Conservation (phyloP, 495 filamentous ascomycete genomes). For the Margaritispora aquatica region DNA sequence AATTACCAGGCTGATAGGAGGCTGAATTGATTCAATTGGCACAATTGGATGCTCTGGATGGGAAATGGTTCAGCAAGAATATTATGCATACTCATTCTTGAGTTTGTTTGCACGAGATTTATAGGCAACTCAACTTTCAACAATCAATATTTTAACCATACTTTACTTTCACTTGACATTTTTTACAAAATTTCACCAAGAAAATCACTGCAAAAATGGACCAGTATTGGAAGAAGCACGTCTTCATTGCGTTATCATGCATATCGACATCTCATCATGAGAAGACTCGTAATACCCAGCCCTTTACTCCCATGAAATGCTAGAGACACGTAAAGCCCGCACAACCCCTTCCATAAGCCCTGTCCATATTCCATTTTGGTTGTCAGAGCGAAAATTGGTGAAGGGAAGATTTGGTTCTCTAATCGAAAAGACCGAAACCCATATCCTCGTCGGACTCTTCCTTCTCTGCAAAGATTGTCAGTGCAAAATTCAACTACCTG, state of each 20-base stretch:
- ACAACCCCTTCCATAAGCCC: slow-evolving; percentile 21
- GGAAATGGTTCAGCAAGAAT: too few species aligned
- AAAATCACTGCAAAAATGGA: not conserved
- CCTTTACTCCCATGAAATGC: slow-evolving; percentile 21
- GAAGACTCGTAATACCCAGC: slow-evolving; percentile 10
- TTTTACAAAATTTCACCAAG: not conserved
- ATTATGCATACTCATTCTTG: too few species aligned
- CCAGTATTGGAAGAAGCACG: slow-evolving; percentile 21
- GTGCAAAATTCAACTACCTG: not conserved
- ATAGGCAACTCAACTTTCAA: too few species aligned
- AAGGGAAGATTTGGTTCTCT: slow-evolving; percentile 30
- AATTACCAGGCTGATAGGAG: not conserved
- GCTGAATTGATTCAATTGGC: too few species aligned
- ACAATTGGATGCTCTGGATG: too few species aligned
- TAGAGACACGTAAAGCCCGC: slow-evolving; percentile 20
- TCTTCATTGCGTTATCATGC: slow-evolving; percentile 16
- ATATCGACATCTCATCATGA: slow-evolving; percentile 17
- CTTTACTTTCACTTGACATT: too few species aligned
- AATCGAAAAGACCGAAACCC: slow-evolving; percentile 99
- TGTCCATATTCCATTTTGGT: not conserved
- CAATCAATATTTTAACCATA: too few species aligned
- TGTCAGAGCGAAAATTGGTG: not conserved
- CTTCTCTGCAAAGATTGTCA: slow-evolving; percentile 43
- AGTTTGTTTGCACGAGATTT: too few species aligned
- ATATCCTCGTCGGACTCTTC: slow-evolving; percentile 99